A percentile compares a stretch with the other conserved stretches of the same genome.
Conservation (phyloP, 2,329 filamentous ascomycete genomes). For the Apiospora saccharicola region DNA sequence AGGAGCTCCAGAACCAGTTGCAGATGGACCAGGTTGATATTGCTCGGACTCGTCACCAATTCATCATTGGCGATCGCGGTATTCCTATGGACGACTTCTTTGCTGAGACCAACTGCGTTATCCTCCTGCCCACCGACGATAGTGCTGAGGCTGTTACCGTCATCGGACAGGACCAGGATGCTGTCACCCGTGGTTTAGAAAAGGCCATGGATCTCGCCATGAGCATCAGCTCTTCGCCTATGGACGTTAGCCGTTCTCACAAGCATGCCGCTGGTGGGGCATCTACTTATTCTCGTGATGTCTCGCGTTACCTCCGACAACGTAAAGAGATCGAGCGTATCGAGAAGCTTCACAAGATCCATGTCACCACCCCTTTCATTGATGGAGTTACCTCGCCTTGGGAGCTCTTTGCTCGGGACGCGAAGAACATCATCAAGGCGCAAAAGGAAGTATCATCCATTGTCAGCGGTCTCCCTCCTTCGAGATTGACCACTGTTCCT, state of each 20-base stretch:
- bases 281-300: constrained; percentile 79
- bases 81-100: constrained; percentile 86
- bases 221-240: constrained; percentile 82
- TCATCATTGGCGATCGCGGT: constrained; percentile 88
- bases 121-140: constrained; percentile 77
- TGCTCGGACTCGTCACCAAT: constrained; percentile 88
- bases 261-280: constrained; percentile 71
- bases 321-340: constrained; percentile 83
- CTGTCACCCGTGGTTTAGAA: constrained; percentile 78
- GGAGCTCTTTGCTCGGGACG: constrained; percentile 88
- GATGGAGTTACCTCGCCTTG: constrained; percentile 77
- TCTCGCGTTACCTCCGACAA: constrained; percentile 87
- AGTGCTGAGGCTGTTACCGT: constrained; percentile 87
- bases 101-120: constrained; percentile 86
- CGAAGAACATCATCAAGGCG: constrained; percentile 81
- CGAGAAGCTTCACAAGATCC: constrained; percentile 81
- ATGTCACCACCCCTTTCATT: constrained; percentile 81
- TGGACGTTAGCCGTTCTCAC: constrained; percentile 84
- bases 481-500: constrained; percentile 70
- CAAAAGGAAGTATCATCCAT: constrained; percentile 78
- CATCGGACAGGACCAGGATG: constrained; percentile 74
- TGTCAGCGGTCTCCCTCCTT: constrained; percentile 76
- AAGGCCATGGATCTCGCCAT: constrained; percentile 88
- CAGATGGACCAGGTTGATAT: constrained; percentile 82
- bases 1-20: constrained; percentile 78